Conservation (phyloP, 1,284 basidiomycete genomes). For the Psilocybe mexicana region DNA sequence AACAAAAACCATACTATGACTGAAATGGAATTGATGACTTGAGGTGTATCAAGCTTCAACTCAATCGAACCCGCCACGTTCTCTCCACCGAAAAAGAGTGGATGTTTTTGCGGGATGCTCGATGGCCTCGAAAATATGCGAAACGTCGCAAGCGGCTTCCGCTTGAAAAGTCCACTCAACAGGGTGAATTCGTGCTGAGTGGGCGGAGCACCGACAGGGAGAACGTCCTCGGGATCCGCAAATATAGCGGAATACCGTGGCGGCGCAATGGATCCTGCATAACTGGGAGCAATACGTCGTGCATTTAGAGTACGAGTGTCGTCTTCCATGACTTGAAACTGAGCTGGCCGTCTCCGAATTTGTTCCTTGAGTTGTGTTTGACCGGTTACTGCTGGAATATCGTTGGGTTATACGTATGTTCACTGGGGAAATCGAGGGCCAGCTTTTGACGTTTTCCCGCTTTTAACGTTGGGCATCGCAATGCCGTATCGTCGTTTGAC, state of each 20-base stretch:
- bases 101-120: conserved; percentile 9
- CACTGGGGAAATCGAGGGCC: no score
- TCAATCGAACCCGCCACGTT: conserved; percentile 20
- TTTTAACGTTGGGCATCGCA: no score
- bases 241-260: conserved; percentile 22
- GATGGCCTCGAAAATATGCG: conserved; percentile 16
- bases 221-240: conserved; percentile 4
- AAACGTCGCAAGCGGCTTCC: conserved; percentile 18
- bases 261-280: neutral
- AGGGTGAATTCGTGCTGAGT: conserved; percentile 8
- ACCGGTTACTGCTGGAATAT: no score
- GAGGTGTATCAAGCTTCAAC: conserved; percentile 19
- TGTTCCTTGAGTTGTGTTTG: no score
- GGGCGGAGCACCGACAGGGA: neutral
- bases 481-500: no score
- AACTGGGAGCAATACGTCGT: neutral
- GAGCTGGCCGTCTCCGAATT: no score
- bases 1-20: conserved; percentile 16
- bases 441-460: no score
- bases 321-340: no score
- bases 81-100: conserved; percentile 23
- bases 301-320: no score
- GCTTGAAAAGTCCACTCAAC: conserved; percentile 5
- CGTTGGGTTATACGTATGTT: no score
- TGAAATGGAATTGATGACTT: conserved; percentile 18